Evolutionary conservation across 2,329 filamentous ascomycete genomes (phyloP), one percentile per base, ranked within the genome.

Genomic region (Fusarium sp.): DNA sequence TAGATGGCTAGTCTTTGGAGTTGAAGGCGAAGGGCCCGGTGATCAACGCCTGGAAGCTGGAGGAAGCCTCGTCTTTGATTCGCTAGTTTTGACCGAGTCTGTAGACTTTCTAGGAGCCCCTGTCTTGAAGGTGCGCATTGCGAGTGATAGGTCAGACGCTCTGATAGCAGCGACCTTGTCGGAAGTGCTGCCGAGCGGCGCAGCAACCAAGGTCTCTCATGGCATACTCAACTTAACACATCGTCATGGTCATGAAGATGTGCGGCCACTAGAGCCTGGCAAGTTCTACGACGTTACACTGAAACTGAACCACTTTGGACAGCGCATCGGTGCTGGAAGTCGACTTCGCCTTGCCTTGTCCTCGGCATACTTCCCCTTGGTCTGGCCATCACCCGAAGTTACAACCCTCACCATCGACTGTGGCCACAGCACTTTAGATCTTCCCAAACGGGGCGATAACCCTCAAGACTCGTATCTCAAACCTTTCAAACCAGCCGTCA

Each of bases 21-120:
- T 65, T 7, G 62, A 65, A 7, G 62, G 62, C 4, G 62, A 65
- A 30, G 62, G 62, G 0, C 58, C 62, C 1, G 47, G 33, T 7
- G 62, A 65, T 30, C 62, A 65, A 31, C 62, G 62, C 22, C 20
- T 45, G 3, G 62, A 65, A 44, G 39, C 62, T 3, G 62, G 62
- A 3, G 62, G 62, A 16, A 41, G 47, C 41, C 62, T 65, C 8
- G 3, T 55, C 0, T 65, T 65, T 15, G 62, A 65, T 4, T 24
- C 60, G 0, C 12, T 28, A 22, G 5, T 11, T 11, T 8, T 62
- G 1, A 41, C 16, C 1, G 16, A 63, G 6, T 35, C 39, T 2
- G 6, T 35, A 0, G 30, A 47, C 7, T 39, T 63, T 10, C 62
- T 65, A 1, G 62, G 62, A 1, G 33, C 62, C 2, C 47, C 57